These are phyloP conservation scores for Kwoniella shivajii DNA, from an alignment of 1,284 basidiomycete genomes.

Conservation along the genomic window DNA sequence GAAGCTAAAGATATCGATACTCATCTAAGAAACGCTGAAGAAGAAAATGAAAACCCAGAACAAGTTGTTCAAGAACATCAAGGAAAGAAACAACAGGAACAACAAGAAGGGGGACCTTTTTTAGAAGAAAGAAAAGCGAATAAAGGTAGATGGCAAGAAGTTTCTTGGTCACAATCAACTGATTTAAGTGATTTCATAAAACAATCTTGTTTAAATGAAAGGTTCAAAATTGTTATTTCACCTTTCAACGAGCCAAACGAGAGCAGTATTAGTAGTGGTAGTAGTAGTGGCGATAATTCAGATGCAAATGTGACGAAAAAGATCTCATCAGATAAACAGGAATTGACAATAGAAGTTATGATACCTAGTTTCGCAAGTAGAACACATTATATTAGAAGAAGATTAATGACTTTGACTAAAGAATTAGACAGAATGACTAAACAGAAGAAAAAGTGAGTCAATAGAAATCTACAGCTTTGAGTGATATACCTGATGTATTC, in stretches of 20 bases:
- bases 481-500: no score
- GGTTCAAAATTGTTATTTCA: constrained; percentile 63
- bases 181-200: constrained; percentile 69
- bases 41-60: constrained; percentile 2
- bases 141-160: constrained; percentile 41
- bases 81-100: not conserved
- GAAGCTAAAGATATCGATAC: constrained; percentile 49
- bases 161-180: constrained; percentile 66
- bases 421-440: constrained; percentile 61
- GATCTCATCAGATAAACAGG: not conserved
- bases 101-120: constrained; percentile 38
- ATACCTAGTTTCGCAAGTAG: constrained; percentile 67
- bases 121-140: constrained; percentile 39
- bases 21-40: constrained; percentile 39
- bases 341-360: constrained; percentile 57
- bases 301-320: constrained; percentile 2
- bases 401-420: constrained; percentile 58
- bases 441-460: constrained; percentile 45
- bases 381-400: constrained; percentile 63
- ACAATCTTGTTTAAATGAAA: constrained; percentile 62
- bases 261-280: not conserved
- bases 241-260: constrained; percentile 13
- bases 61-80: constrained; percentile 1
- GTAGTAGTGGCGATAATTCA: not conserved
- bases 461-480: not conserved